These are phyloP conservation scores for Trichothecium roseum DNA, from an alignment of 2,329 filamentous ascomycete species.

Conservation along the genomic window DNA sequence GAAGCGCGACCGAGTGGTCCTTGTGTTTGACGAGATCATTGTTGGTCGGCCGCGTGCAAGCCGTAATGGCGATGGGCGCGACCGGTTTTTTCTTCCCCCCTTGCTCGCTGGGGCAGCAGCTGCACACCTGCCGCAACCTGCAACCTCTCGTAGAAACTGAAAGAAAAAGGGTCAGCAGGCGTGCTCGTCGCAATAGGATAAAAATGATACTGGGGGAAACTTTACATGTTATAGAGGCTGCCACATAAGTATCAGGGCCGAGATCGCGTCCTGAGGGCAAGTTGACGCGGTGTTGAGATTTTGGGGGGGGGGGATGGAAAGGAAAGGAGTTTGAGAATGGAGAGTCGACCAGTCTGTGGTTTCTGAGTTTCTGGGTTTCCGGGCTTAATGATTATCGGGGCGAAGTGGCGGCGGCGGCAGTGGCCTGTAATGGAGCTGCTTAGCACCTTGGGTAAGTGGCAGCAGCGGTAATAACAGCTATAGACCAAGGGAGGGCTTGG, in stretches of 20 bases:
- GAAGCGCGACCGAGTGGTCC: conserved; percentile 44
- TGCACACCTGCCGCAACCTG: conserved; percentile 13
- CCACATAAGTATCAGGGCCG: conserved; percentile 20
- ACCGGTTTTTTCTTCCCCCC: conserved; percentile 1
- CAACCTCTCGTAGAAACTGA: too few relatives aligned
- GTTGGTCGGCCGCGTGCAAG: not conserved
- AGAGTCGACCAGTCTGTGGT: conserved; percentile 4
- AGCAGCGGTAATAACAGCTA: too few relatives aligned
- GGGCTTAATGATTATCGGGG: conserved; percentile 11
- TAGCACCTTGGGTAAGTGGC: too few relatives aligned
- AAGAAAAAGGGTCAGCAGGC: conserved; percentile 7
- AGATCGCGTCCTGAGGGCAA: conserved; percentile 18
- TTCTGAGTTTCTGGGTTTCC: conserved; percentile 6
- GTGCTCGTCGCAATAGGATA: conserved; percentile 1
- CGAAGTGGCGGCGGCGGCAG: conserved; percentile 14
- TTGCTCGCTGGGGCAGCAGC: conserved; percentile 7
- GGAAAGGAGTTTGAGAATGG: conserved; percentile 9
- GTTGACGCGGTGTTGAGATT: conserved; percentile 17
- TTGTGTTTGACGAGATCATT: conserved; percentile 33
- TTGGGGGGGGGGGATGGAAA: conserved; percentile 12
- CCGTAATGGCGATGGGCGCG: not conserved
- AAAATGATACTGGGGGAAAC: not conserved
- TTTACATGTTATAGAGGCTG: conserved; percentile 17
- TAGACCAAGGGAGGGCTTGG: too few relatives aligned
- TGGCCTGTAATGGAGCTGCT: conserved; percentile 5